These are phyloP conservation scores for Erigeron canadensis DNA, from an alignment of 129 eudicot species.

Conservation along the genomic window DNA sequence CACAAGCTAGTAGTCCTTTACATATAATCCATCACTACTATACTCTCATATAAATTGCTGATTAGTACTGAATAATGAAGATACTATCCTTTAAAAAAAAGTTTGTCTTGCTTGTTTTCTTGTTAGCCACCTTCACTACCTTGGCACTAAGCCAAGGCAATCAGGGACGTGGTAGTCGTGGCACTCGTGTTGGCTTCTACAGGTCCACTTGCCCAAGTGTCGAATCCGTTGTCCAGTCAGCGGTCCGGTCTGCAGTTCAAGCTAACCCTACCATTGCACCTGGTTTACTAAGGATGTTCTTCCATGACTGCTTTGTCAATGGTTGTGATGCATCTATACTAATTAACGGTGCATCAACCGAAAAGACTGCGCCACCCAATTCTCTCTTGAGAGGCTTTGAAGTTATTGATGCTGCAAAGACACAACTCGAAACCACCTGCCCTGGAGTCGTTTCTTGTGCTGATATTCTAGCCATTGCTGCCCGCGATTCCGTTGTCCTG, in stretches of 20 bases:
- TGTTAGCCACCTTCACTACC: constrained; percentile 28
- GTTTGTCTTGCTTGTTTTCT: constrained; percentile 13
- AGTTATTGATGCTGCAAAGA: too few species aligned
- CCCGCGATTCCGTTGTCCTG: constrained; percentile 46
- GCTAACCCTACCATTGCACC: constrained; percentile 54
- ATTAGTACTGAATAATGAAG: constrained; percentile 12
- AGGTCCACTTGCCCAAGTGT: constrained; percentile 46
- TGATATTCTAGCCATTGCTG: constrained; percentile 66
- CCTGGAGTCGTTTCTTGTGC: constrained; percentile 83
- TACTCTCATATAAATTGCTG: not conserved
- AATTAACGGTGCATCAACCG: constrained; percentile 42
- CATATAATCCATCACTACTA: too few species aligned
- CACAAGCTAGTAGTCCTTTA: too few species aligned
- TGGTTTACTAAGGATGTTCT: constrained; percentile 61
- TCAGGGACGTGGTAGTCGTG: not conserved
- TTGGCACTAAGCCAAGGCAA: constrained; percentile 36
- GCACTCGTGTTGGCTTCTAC: constrained; percentile 57
- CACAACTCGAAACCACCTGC: constrained; percentile 46
- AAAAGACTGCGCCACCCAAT: too few species aligned
- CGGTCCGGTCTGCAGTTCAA: constrained; percentile 43
- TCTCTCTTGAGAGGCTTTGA: too few species aligned
- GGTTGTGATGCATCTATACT: constrained; percentile 56
- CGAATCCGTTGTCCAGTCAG: constrained; percentile 50
- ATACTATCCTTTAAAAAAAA: constrained; percentile 18
- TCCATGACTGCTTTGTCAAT: constrained; percentile 55